Evolutionary conservation across 805 yeast species (phyloP).

Genomic region (Lipomyces sp.): DNA sequence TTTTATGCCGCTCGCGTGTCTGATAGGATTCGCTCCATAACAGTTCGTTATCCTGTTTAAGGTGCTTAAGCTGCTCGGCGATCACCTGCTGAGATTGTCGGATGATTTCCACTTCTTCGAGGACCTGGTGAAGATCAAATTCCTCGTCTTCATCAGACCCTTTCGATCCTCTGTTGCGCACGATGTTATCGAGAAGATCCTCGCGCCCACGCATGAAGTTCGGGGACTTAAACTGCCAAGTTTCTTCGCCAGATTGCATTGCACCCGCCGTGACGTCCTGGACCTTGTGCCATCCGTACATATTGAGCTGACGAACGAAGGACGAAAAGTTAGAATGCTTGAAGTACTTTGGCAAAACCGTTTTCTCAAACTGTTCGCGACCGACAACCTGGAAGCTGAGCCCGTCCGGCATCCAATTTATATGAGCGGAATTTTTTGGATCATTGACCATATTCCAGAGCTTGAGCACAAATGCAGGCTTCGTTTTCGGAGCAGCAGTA

Average conservation of each 20-base stretch:
- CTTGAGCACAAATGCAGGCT: slow-evolving; percentile 92
- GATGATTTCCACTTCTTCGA: slow-evolving; percentile 75
- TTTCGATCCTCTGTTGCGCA: slow-evolving; percentile 65
- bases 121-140: slow-evolving; percentile 55
- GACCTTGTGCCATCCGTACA: slow-evolving; percentile 99
- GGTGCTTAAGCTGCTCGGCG: slow-evolving; percentile 80
- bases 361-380: slow-evolving; percentile 80
- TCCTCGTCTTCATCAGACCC: slow-evolving; percentile 51
- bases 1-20: slow-evolving; percentile 81
- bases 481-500: slow-evolving; percentile 41
- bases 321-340: slow-evolving; percentile 95
- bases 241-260: slow-evolving; percentile 64
- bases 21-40: slow-evolving; percentile 88
- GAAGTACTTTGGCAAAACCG: slow-evolving; percentile 86
- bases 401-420: slow-evolving; percentile 87
- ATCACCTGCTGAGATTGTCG: slow-evolving; percentile 79
- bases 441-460: slow-evolving; percentile 97
- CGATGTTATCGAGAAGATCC: slow-evolving; percentile 82
- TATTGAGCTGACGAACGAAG: slow-evolving; percentile 92
- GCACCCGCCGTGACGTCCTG: slow-evolving; percentile 82
- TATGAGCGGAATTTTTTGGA: slow-evolving; percentile 65
- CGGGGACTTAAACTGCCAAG: slow-evolving; percentile 87
- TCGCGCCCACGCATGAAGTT: slow-evolving; percentile 77
- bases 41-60: slow-evolving; percentile 84
- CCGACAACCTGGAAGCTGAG: slow-evolving; percentile 81